Evolutionary conservation across 805 yeast genomes (phyloP).

Genomic region (Saccharomycopsis sp.): DNA sequence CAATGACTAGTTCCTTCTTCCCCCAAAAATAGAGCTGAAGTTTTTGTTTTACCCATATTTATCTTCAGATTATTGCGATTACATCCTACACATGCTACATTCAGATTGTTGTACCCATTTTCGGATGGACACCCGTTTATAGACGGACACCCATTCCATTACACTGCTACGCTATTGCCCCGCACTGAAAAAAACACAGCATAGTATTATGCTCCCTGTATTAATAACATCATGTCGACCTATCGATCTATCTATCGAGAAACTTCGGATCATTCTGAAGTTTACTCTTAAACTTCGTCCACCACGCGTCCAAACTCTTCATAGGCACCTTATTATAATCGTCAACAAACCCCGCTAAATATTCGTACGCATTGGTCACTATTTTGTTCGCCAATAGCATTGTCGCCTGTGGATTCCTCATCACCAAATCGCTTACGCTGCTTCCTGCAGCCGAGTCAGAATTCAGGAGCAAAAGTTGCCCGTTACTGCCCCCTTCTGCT

Average conservation of each 20-base stretch:
- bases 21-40: no score
- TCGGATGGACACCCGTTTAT: no score
- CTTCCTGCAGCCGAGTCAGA: neutral
- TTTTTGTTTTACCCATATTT: no score
- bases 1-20: no score
- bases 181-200: no score
- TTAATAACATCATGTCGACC: no score
- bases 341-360: constrained; percentile 81
- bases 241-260: constrained; percentile 39
- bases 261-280: constrained; percentile 78
- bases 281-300: constrained; percentile 80
- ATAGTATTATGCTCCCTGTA: no score
- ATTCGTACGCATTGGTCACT: constrained; percentile 89
- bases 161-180: no score
- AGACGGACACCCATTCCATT: no score
- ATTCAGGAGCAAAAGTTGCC: constrained; percentile 24
- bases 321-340: constrained; percentile 75
- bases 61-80: no score
- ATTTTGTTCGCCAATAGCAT: constrained; percentile 77
- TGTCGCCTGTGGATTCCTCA: constrained; percentile 6
- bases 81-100: no score
- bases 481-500: constrained; percentile 12
- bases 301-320: constrained; percentile 87
- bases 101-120: no score
- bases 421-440: neutral